These are phyloP conservation scores for Aspergillus heteromorphus DNA, from an alignment of 495 filamentous ascomycete species.

Conservation along the genomic window DNA sequence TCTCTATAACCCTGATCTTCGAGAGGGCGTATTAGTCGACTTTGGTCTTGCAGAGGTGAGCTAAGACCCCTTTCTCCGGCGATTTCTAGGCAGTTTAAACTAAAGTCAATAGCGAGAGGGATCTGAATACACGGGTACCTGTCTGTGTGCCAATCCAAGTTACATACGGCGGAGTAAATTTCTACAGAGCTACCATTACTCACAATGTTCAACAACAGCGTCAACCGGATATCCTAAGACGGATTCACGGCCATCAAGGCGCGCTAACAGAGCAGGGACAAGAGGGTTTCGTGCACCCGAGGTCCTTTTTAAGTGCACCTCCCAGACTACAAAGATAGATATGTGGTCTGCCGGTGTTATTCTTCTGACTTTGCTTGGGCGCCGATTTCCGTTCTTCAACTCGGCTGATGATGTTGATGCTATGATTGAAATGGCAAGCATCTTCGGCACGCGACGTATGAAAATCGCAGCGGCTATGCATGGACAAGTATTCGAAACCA, in stretches of 20 bases:
- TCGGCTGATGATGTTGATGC: conserved; percentile 94
- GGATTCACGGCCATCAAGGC: conserved; percentile 77
- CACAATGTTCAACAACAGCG: conserved; percentile 34
- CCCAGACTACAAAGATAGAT: conserved; percentile 93
- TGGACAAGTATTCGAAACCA: conserved; percentile 83
- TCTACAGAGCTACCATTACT: conserved; percentile 38
- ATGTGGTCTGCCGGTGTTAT: conserved; percentile 97
- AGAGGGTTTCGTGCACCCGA: conserved; percentile 94
- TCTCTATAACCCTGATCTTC: conserved; percentile 78
- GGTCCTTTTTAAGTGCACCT: conserved; percentile 94
- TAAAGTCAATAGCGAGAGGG: conserved; percentile 31
- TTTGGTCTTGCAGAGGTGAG: conserved; percentile 84
- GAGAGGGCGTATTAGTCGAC: conserved; percentile 87
- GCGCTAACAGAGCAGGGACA: conserved; percentile 94
- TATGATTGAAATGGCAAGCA: conserved; percentile 92
- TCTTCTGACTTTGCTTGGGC: conserved; percentile 80
- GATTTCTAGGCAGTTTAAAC: neutral
- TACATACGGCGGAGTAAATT: conserved; percentile 36
- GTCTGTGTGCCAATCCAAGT: conserved; percentile 35
- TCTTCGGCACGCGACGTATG: conserved; percentile 86
- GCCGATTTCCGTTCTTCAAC: conserved; percentile 97
- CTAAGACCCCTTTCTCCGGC: neutral
- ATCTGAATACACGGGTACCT: conserved; percentile 37
- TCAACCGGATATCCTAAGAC: conserved; percentile 75
- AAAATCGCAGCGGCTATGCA: conserved; percentile 74